Percentiles rank a stretch among this genome's conserved stretches.
These are phyloP conservation scores for Gracilaria gracilis DNA, from an alignment of 23 red algal genomes.

Conservation along the genomic window DNA sequence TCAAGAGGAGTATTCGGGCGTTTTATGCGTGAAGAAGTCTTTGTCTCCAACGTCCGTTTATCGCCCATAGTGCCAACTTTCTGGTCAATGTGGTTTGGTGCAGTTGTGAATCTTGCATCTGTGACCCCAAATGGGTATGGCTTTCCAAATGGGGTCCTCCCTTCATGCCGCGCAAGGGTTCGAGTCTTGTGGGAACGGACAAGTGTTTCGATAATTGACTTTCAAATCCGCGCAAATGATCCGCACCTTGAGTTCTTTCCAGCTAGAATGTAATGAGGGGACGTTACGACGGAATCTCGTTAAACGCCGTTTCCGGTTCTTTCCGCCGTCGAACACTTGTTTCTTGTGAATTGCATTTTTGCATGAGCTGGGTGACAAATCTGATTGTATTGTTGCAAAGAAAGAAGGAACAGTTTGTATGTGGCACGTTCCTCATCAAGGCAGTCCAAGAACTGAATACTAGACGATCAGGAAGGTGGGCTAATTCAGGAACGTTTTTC, in stretches of 20 bases:
- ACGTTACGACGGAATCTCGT: not conserved
- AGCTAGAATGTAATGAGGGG: not conserved
- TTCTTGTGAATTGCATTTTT: not conserved
- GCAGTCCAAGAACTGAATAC: conserved; percentile 86
- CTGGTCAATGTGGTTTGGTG: not conserved
- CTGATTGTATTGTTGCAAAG: conserved; percentile 22
- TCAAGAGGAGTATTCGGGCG: conserved; percentile 37
- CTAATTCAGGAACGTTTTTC: conserved; percentile 86
- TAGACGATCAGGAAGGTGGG: conserved; percentile 59
- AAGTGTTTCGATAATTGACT: not conserved
- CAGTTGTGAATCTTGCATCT: not conserved
- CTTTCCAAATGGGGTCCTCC: not conserved
- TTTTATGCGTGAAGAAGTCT: not conserved
- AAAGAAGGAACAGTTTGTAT: conserved; percentile 16
- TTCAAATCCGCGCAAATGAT: not conserved
- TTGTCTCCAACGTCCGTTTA: not conserved
- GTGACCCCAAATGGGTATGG: not conserved
- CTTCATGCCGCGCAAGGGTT: not conserved
- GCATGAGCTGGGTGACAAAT: not conserved
- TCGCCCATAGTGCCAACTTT: not conserved
- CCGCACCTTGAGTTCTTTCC: not conserved
- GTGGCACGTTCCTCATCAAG: conserved; percentile 32
- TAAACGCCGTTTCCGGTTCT: not conserved
- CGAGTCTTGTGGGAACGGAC: not conserved
- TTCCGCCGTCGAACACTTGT: not conserved